These are phyloP conservation scores for Fomitopsis betulina DNA, from an alignment of 1,284 basidiomycete genomes.

Conservation along the genomic window DNA sequence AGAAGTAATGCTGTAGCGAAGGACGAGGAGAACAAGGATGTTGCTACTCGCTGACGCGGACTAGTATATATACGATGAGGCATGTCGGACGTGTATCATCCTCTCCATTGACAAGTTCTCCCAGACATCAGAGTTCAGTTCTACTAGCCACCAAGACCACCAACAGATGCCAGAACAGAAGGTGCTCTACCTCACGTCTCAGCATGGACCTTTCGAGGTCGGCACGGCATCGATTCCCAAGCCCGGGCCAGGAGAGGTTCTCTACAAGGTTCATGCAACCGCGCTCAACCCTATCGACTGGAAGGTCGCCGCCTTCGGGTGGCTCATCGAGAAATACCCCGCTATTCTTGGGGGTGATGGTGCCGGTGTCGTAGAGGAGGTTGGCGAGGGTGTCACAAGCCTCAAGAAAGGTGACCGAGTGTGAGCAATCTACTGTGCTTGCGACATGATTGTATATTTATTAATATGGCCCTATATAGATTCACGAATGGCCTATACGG, in stretches of 20 bases:
- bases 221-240: constrained; percentile 26
- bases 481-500: background rate
- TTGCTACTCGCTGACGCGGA: too few species aligned
- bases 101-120: too few species aligned
- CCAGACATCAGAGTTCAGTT: background rate
- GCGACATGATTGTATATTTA: background rate
- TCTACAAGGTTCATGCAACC: constrained; percentile 37
- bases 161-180: constrained; percentile 6
- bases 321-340: constrained; percentile 27
- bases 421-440: constrained; percentile 20
- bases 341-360: constrained; percentile 42
- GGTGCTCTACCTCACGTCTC: constrained; percentile 13
- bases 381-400: constrained; percentile 37
- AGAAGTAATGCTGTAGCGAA: too few species aligned
- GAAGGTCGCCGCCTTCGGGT: constrained; percentile 30
- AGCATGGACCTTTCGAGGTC: constrained; percentile 16
- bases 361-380: constrained; percentile 40
- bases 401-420: constrained; percentile 46
- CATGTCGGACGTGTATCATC: too few species aligned
- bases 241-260: constrained; percentile 36
- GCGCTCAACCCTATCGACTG: constrained; percentile 42
- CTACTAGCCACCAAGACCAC: background rate
- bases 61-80: too few species aligned
- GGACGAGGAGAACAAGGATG: too few species aligned
- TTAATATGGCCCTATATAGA: background rate